phyloP scores from a whole-genome alignment of 73 alveolate genomes.

The Symbiodinium pilosum region DNA sequence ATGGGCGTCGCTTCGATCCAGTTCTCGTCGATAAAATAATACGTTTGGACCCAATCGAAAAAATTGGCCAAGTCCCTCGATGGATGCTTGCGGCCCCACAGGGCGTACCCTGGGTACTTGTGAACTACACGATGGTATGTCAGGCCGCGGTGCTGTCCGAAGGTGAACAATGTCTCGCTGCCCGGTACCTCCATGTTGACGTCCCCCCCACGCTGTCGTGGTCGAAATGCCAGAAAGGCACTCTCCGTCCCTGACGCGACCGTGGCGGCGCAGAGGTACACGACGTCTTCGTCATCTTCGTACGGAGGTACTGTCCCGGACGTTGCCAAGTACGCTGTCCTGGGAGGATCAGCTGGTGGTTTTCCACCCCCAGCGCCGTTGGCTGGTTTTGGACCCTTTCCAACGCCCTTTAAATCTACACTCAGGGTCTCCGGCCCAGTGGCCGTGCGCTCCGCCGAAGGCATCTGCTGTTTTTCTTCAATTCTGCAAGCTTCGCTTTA shows the following conservation, averaged over 20 bases:
- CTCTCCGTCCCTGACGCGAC: not conserved
- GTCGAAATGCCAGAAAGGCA: not conserved
- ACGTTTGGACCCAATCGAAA: not conserved
- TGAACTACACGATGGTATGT: not conserved
- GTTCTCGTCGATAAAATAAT: no score
- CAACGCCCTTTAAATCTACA: not conserved
- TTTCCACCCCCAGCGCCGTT: not conserved
- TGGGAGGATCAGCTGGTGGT: not conserved
- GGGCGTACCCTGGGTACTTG: not conserved
- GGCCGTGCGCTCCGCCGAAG: not conserved
- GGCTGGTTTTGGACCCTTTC: not conserved
- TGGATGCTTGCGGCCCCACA: not conserved
- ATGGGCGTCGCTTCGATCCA: no score
- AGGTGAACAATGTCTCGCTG: not conserved
- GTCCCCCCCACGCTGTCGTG: not conserved
- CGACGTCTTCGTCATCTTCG: not conserved
- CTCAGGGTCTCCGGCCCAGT: constrained; percentile 12
- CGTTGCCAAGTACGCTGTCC: not conserved
- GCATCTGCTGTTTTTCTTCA: not conserved
- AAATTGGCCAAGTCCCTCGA: not conserved
- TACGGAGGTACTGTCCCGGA: not conserved
- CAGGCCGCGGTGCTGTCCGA: not conserved
- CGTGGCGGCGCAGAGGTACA: not conserved
- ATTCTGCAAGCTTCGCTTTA: not conserved
- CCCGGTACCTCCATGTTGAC: not conserved